These are phyloP conservation scores for Pseudogymnoascus verrucosus DNA, from an alignment of 2,329 filamentous ascomycete species.

Conservation along the genomic window DNA sequence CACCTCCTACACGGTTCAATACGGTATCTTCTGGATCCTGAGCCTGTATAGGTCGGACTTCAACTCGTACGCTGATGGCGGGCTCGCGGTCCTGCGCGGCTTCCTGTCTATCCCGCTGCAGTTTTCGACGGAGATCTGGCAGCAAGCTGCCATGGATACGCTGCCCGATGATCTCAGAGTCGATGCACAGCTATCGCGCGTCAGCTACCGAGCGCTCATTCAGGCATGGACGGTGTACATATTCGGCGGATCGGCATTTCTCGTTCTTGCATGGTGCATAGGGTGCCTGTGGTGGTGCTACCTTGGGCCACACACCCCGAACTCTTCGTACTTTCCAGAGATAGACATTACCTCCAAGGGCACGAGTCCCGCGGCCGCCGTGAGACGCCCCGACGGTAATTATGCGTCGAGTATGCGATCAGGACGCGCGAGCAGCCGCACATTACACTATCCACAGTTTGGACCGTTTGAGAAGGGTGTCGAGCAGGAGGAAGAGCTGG, in stretches of 20 bases:
- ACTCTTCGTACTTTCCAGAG: neutral
- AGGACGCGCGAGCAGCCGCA: conserved; percentile 1
- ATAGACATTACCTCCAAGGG: conserved; percentile 2
- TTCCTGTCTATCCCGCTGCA: conserved; percentile 4
- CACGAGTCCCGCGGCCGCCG: neutral
- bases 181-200: neutral
- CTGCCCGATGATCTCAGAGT: neutral
- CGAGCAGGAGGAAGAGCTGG: neutral
- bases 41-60: neutral
- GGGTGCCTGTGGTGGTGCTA: conserved; percentile 5
- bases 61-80: neutral
- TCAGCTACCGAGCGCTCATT: neutral
- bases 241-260: neutral
- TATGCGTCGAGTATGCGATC: neutral
- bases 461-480: conserved; percentile 1
- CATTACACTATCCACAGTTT: neutral
- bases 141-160: conserved; percentile 1
- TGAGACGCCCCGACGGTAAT: neutral
- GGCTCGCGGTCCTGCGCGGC: conserved; percentile 1
- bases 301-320: neutral
- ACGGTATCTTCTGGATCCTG: neutral
- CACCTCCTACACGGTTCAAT: conserved; percentile 1
- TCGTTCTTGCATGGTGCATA: neutral
- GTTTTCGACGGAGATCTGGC: neutral
- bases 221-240: neutral